Conservation (phyloP, 1,139 yeast genomes). For the Yamadazyma aaseri region DNA sequence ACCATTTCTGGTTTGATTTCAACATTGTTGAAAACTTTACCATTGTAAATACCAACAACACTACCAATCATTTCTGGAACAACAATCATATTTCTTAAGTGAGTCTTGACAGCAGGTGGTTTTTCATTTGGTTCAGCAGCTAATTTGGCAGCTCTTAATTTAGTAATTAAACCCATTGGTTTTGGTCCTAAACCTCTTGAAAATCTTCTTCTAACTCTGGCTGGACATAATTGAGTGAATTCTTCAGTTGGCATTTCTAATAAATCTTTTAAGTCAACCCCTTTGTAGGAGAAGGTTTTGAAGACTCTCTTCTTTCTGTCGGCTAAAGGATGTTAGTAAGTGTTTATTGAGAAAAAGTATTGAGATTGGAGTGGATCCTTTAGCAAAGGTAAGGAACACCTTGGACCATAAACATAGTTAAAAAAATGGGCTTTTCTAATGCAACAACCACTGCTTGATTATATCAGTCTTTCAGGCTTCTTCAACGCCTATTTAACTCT, state of each 20-base stretch:
- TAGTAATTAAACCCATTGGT: constrained; percentile 96
- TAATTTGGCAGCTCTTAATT: constrained; percentile 96
- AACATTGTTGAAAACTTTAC: constrained; percentile 99
- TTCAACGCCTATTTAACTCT: no score
- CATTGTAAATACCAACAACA: constrained; percentile 98
- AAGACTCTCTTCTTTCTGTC: constrained; percentile 86
- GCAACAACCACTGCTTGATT: no score
- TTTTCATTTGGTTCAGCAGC: constrained; percentile 92
- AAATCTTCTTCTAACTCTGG: constrained; percentile 99
- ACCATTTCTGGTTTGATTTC: constrained; percentile 99
- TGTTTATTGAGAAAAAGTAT: no score
- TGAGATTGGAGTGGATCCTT: no score
- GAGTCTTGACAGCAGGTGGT: constrained; percentile 98
- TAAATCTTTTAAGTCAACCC: constrained; percentile 95
- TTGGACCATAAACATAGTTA: no score
- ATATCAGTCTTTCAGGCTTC: no score
- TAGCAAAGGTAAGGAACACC: no score
- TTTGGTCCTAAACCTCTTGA: constrained; percentile 95
- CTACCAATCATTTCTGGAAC: constrained; percentile 99
- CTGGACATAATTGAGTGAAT: constrained; percentile 93
- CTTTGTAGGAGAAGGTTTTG: constrained; percentile 98
- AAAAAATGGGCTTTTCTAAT: no score
- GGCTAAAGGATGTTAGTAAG: constrained; percentile 41
- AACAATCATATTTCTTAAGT: constrained; percentile 97
- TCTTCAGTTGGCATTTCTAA: constrained; percentile 95